Conservation (phyloP, 768 basidiomycete genomes). For the Psilocybe tampanensis region DNA sequence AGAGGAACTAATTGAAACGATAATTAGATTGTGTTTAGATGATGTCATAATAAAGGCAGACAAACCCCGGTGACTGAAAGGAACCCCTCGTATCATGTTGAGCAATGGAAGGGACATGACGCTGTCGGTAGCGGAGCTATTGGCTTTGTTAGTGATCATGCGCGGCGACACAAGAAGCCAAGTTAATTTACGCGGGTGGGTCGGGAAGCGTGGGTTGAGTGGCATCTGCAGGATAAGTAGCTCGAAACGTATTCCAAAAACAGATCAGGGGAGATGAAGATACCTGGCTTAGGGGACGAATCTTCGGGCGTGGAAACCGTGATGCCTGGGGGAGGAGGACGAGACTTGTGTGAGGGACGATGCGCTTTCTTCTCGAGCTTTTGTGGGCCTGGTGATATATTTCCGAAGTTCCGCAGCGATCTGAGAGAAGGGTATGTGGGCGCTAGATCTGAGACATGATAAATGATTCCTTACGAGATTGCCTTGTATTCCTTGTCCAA, state of each 20-base stretch:
- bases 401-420: slow-evolving; percentile 13
- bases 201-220: slow-evolving; percentile 22
- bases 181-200: slow-evolving; percentile 26
- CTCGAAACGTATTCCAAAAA: not conserved
- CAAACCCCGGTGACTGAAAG: slow-evolving; percentile 47
- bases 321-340: slow-evolving; percentile 20
- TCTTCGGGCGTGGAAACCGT: slow-evolving; percentile 19
- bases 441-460: not conserved
- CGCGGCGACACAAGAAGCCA: slow-evolving; percentile 4
- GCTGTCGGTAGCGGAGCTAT: slow-evolving; percentile 45
- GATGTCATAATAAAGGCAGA: slow-evolving; percentile 6
- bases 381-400: slow-evolving; percentile 13
- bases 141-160: slow-evolving; percentile 9
- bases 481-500: slow-evolving; percentile 46
- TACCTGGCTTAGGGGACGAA: slow-evolving; percentile 14
- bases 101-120: slow-evolving; percentile 53
- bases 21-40: slow-evolving; percentile 1
- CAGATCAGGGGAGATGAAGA: not conserved
- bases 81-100: slow-evolving; percentile 48
- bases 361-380: slow-evolving; percentile 17
- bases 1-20: slow-evolving; percentile 33
- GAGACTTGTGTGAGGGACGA: slow-evolving; percentile 11
- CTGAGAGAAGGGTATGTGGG: slow-evolving; percentile 9
- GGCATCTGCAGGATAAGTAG: not conserved
- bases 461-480: slow-evolving; percentile 30